Base-by-base conservation (phyloP, 1,284 basidiomycete species). In the Schizopora paradoxa region DNA sequence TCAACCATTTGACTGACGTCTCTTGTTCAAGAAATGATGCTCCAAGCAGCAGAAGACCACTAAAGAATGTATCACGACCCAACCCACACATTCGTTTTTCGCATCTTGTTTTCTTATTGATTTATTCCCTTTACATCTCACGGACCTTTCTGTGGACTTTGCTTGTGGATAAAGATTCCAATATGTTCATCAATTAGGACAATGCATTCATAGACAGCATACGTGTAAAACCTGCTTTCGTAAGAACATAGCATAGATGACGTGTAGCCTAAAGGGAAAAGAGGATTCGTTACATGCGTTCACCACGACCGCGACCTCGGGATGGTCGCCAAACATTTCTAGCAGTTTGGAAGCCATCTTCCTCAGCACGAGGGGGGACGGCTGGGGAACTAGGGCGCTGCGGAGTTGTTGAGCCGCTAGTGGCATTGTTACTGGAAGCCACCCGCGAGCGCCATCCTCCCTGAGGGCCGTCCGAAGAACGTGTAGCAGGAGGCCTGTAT, bases 331-430 rank as follows among this genome's bases (percentile, higher is more conserved):
- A 79, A 10, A 71, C 67, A 37, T 41, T 57, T 48, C 62, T 66
- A 56, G 66, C 68, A 26, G 77, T 71, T 60, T 82, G 76, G 74
- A 88, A 88, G 2, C 86, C 85, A 53, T 88, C 86, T 6, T 77
- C 69, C 29, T 51, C 34, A 29, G 46, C 26, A 49, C 45, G 44
- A 36, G 45, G 22, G 10, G 43, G 33, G 13, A 48, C 49, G 13
- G 49, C 47, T 6, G 54, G 37, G 11, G 54, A 32, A 16, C 52
- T 43, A 23, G 51, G 43, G 28, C 66, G 53, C 23, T 68, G 58
- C 10, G 64, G 62, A 11, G 65, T 54, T 5, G 62, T 54, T 11
- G 63, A 55, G 23, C 61, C 55, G 18, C 56, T 48, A 10, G 55
- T 49, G 19, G 49, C 39, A 25, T 53, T 55, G 22, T 54, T 54